These are phyloP conservation scores for Laburnicola sp. DNA, from an alignment of 2,329 filamentous ascomycete species.

Conservation along the genomic window DNA sequence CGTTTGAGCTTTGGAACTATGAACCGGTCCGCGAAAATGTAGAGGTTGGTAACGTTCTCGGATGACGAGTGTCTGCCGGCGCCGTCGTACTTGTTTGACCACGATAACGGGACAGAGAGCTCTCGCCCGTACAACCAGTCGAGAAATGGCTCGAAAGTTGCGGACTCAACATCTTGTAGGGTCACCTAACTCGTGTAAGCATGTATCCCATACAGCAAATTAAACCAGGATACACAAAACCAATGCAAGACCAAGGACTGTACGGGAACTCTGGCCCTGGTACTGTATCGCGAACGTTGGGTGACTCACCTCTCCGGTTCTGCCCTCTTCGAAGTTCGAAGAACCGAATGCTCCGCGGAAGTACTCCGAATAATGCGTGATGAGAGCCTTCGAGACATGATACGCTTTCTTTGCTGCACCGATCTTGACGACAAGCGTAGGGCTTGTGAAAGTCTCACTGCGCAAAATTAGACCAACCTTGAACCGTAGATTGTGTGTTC, in stretches of 20 bases:
- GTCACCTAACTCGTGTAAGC: too few species aligned
- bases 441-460: neutral
- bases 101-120: neutral
- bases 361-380: slow-evolving; percentile 15
- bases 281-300: too few species aligned
- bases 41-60: slow-evolving; percentile 4
- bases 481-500: too few species aligned
- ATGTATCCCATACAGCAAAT: too few species aligned
- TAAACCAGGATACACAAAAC: too few species aligned
- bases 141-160: slow-evolving; percentile 9
- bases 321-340: slow-evolving; percentile 5
- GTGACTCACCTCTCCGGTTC: slow-evolving; percentile 9
- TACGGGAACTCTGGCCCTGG: too few species aligned
- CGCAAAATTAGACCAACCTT: neutral
- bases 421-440: slow-evolving; percentile 13
- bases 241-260: too few species aligned
- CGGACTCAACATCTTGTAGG: too few species aligned
- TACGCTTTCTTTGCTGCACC: slow-evolving; percentile 11
- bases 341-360: slow-evolving; percentile 15
- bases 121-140: slow-evolving; percentile 16
- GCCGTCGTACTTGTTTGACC: neutral
- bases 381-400: slow-evolving; percentile 10
- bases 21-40: slow-evolving; percentile 13
- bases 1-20: neutral
- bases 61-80: neutral